These are phyloP conservation scores for Dryas octopetala DNA, from an alignment of 306 rosid genomes.

Conservation along the genomic window DNA sequence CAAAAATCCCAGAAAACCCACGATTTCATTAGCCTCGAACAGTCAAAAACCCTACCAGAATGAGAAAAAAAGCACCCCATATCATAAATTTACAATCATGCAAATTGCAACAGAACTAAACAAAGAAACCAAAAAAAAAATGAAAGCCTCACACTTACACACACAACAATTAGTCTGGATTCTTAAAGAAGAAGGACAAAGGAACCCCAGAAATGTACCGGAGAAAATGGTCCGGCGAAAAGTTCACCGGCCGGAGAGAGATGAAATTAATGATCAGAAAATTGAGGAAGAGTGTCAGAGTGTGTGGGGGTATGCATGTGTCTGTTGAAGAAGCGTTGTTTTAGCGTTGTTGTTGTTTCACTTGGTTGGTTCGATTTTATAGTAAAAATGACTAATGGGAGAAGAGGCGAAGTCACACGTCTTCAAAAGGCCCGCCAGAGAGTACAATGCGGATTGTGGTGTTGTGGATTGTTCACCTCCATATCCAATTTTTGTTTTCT, in stretches of 20 bases:
- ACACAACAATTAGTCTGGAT: background rate
- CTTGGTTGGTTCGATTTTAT: background rate
- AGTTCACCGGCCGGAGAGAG: slow-evolving; percentile 2
- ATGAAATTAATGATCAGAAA: background rate
- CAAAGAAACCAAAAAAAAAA: background rate
- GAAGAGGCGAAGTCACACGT: background rate
- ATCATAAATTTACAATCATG: background rate
- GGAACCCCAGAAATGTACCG: background rate
- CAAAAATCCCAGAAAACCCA: background rate
- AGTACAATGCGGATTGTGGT: background rate
- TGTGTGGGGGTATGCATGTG: no score
- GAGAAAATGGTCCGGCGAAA: background rate
- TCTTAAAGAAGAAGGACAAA: background rate
- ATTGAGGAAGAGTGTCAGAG: background rate
- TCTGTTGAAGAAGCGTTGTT: background rate
- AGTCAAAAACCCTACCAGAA: background rate
- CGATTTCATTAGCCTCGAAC: background rate
- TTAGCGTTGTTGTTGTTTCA: background rate
- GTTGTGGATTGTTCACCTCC: background rate
- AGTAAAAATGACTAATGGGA: background rate
- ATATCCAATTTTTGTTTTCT: background rate
- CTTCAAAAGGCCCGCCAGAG: slow-evolving; percentile 21
- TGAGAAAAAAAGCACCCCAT: background rate
- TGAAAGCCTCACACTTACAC: background rate
- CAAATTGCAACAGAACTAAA: background rate